Evolutionary conservation across 2,329 filamentous ascomycete species (phyloP).

Genomic region (Paracorniculantispora psalliotae): DNA sequence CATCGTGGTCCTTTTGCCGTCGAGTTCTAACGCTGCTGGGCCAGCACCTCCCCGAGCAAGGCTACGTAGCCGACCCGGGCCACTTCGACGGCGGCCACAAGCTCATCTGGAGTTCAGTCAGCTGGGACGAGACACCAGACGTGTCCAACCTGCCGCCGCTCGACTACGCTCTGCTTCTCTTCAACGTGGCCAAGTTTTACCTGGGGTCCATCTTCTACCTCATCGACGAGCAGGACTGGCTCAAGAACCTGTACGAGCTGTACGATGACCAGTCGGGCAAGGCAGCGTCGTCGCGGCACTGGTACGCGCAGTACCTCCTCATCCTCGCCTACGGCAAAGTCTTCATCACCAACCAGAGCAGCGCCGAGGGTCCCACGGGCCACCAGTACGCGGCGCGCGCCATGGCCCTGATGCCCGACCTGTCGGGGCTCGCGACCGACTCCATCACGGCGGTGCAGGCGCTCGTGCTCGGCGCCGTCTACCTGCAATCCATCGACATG

Average conservation of each 20-base stretch:
- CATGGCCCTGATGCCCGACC: constrained; percentile 34
- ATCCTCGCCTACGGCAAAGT: constrained; percentile 30
- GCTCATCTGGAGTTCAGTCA: constrained; percentile 23
- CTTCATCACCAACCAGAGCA: constrained; percentile 22
- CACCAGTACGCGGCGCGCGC: constrained; percentile 35
- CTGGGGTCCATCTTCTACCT: constrained; percentile 21
- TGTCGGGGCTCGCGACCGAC: constrained; percentile 27
- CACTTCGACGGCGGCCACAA: constrained; percentile 28
- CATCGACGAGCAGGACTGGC: constrained; percentile 21
- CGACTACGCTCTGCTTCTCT: constrained; percentile 21
- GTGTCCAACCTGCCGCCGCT: constrained; percentile 23
- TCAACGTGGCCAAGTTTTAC: constrained; percentile 23
- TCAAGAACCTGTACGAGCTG: constrained; percentile 19
- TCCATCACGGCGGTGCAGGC: constrained; percentile 28
- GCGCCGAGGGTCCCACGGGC: constrained; percentile 27
- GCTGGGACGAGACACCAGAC: constrained; percentile 21
- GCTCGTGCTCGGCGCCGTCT: constrained; percentile 27
- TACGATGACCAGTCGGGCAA: constrained; percentile 20
- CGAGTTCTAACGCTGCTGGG: constrained; percentile 29
- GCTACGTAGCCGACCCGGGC: constrained; percentile 26
- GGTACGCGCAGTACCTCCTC: constrained; percentile 28
- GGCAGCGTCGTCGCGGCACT: constrained; percentile 19
- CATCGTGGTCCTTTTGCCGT: constrained; percentile 32
- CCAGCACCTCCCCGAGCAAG: constrained; percentile 27
- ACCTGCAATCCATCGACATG: constrained; percentile 32